These are phyloP conservation scores for Ensete ventricosum DNA, from an alignment of 176 grass and related monocot species.

Conservation along the genomic window DNA sequence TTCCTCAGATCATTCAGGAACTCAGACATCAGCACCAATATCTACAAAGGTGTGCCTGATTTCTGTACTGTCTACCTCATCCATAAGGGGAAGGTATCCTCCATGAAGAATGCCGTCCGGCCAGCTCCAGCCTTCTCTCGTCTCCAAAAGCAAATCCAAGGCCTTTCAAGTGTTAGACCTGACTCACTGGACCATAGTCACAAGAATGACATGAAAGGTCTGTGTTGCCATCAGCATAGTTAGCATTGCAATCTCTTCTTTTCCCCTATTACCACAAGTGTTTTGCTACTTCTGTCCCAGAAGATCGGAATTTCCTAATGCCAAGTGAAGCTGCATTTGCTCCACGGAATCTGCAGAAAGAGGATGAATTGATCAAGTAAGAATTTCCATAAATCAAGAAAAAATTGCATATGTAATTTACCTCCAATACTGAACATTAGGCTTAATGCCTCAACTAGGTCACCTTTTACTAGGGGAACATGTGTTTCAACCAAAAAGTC, in stretches of 20 bases:
- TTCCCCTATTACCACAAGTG: neutral
- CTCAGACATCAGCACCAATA: slow-evolving; percentile 17
- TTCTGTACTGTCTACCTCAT: slow-evolving; percentile 37
- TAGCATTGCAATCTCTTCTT: neutral
- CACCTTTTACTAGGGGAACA: neutral
- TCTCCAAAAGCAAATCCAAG: slow-evolving; percentile 22
- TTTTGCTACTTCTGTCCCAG: neutral
- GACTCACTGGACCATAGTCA: slow-evolving; percentile 10
- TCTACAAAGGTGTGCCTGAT: slow-evolving; percentile 23
- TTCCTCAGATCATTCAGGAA: slow-evolving; percentile 22
- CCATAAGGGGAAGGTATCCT: slow-evolving; percentile 25
- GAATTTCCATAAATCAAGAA: neutral
- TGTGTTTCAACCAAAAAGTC: neutral
- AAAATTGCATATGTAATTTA: neutral
- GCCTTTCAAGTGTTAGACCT: slow-evolving; percentile 18
- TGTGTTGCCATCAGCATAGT: neutral
- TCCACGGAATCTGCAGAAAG: slow-evolving; percentile 11
- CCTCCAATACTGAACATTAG: neutral
- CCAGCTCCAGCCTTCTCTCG: slow-evolving; percentile 16
- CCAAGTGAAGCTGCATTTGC: slow-evolving; percentile 26
- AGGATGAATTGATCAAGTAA: slow-evolving; percentile 12
- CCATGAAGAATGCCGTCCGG: slow-evolving; percentile 19
- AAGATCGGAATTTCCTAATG: slow-evolving; percentile 8
- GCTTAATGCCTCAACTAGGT: neutral
- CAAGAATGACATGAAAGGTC: slow-evolving; percentile 20